Base-by-base conservation (phyloP, 2,329 filamentous ascomycete species). In the Fusarium metavorans region DNA sequence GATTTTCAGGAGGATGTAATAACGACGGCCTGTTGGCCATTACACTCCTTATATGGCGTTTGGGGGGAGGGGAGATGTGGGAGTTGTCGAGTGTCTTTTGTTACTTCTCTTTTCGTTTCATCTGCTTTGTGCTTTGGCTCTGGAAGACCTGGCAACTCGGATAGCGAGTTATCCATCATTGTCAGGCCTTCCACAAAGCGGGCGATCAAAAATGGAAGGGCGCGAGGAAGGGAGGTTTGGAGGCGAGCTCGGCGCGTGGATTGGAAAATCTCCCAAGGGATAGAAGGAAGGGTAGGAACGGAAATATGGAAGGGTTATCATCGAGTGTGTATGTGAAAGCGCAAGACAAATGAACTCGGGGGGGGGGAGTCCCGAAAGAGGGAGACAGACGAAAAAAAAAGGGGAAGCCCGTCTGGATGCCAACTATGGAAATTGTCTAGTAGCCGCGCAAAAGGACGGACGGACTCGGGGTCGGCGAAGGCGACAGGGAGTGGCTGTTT, bases 11-110 rank as follows among this genome's bases (percentile, higher is more conserved):
- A 81, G 80, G 79, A 81, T 81, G 81, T 83, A 84, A 83, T 83
- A 78, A 83, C 77, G 82, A 83, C 80, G 82, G 81, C 78, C 80
- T 57, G 63, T 59, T 66, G 81, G 72, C 81, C 81, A 81, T 82
- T 83, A 82, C 82, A 80, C 79, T 83, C 82, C 81, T 79, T 83
- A 72, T 74, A 64, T 41, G 81, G 82, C 81, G 81, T 83, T 83
- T 72, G 71, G 76, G 73, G 70, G 70, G 72, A 68, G 70, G 73
- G 74, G 70, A 75, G 72, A 71, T 78, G 77, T 77, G 67, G 78
- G 78, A 78, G 77, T 79, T 80, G 73, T 76, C 68, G 64, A 76
- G 67, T 73, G 70, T 72, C 75, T 76, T 65, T 71, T 71, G 56
- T 27, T 65, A 66, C 68, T 74, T 68, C 65, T 54, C n/a, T 60